Evolutionary conservation across 1,284 basidiomycete genomes (phyloP), one percentile per base, ranked within the genome.

Genomic region (Kalmanozyma brasiliensis): DNA sequence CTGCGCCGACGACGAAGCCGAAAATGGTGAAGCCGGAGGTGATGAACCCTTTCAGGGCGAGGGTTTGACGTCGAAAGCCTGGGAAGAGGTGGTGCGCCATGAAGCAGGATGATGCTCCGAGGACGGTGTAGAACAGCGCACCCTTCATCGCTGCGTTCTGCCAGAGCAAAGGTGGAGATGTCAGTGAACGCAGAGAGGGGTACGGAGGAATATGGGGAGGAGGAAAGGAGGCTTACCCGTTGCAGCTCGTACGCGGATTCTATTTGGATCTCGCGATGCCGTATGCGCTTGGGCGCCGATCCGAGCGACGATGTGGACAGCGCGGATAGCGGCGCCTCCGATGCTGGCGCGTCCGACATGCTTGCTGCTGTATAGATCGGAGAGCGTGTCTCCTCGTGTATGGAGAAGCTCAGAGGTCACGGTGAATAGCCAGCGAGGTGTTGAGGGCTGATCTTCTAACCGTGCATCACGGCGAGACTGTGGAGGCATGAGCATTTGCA

Each of bases 21-120:
- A 78, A 78, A 52, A 78, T 78, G 46, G 75, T 68, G 20, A 61
- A 61, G 1, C 76, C 75, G 0, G 69, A 71, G 0, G 73, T 71
- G 37, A 78, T 57, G 51, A 78, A 78, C 2, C 69, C 74, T 49
- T 78, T 78, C 10, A 77, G 49, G 1, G 76, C 76, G n/a, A 78
- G 66, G 0, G 76, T 78, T 32, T 78, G 76, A 4, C 62, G 42
- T 9, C 74, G 56, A 40, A 78, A 77, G 17, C 63, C 59, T 10
- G 73, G 74, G 44, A 78, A 78, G n/a, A 78, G 60, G 22, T 76
- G 63, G 37, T 78, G 76, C 20, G 73, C 69, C 55, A 73, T 47
- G 29, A 73, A 57, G n/a, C 62, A 69, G 19, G 67, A 40, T 2
- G 63, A 60, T n/a, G 69, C 69, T 9, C 76, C 76, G 2, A 77